Percentiles rank a stretch among this genome's conserved stretches.
Conservation (phyloP, 257 asterid species). For the Prunella vulgaris region DNA sequence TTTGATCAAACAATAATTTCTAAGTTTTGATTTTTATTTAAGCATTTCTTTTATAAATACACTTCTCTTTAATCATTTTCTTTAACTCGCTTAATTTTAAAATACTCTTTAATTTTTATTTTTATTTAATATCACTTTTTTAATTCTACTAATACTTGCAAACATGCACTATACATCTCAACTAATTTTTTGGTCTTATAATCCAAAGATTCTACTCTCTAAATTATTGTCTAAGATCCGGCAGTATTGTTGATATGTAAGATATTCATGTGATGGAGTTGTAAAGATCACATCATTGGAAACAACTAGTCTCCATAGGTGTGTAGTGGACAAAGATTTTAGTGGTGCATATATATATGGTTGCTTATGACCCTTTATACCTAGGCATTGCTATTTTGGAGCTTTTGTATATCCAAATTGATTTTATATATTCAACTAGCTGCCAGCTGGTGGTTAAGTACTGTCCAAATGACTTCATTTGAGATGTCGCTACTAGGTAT, state of each 20-base stretch:
- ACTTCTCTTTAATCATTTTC: too few species aligned
- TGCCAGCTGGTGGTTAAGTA: constrained; percentile 6
- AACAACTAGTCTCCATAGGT: not conserved
- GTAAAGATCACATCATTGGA: not conserved
- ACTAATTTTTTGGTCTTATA: not conserved
- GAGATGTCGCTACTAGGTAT: not conserved
- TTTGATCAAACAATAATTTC: too few species aligned
- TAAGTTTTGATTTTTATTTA: too few species aligned
- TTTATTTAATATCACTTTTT: too few species aligned
- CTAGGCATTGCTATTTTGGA: constrained; percentile 4
- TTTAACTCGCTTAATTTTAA: too few species aligned
- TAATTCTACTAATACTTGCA: too few species aligned
- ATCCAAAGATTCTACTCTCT: not conserved
- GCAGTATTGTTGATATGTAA: not conserved
- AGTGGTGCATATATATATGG: constrained; percentile 7
- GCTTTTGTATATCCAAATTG: not conserved
- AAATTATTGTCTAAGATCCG: too few species aligned
- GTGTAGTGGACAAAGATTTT: constrained; percentile 15
- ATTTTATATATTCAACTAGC: not conserved
- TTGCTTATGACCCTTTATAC: constrained; percentile 18
- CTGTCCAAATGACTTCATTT: constrained; percentile 3
- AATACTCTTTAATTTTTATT: too few species aligned
- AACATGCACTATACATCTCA: too few species aligned
- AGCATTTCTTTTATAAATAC: too few species aligned
- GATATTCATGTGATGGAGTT: not conserved